Evolutionary conservation across 257 asterid species (phyloP), one percentile per base, ranked within the genome.

Genomic region (Anisodus acutangulus): DNA sequence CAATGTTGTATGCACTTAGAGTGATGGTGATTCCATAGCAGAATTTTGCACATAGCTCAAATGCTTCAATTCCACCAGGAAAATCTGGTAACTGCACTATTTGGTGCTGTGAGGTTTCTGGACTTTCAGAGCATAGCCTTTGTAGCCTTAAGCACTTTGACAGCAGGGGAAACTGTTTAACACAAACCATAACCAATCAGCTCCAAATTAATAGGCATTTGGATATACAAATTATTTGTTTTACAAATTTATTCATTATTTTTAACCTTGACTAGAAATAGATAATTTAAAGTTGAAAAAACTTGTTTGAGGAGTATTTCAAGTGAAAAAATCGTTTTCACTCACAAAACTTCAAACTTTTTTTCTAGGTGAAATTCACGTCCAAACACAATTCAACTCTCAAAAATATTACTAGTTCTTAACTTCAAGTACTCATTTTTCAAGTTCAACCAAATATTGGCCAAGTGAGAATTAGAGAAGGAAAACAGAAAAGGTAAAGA

Each of bases 21-120:
- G 98, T 95, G 81, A 94, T 85, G 16, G 97, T 94, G 76, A 94
- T 94, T 64, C 98, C 97, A 68, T 95, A 95, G 87, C 99, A 95
- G 93, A 95, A 95, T 80, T 95, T 95, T 0, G 99, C 99, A 72
- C 99, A 95, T 6, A 89, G 54, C 64, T 95, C 99, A 67, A 95
- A 95, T 4, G 97, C 97, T 83, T 95, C 98, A 4, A 87, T 84
- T 1, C 97, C 98, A 1, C 98, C 97, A 0, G 99, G 99, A 72
- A 95, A 93, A 63, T 94, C 99, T 6, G 93, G 92, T 53, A 95
- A 87, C 78, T 92, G 94, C 62, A 93, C 85, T 66, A 91, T 88
- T 84, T 93, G 95, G 35, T 85, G 88, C 35, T 87, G 91, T 4
- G 95, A 83, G 51, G 95, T 82, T 8, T 93, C 97, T 1, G 87